A percentile compares a stretch with the other conserved stretches of the same genome.
These are phyloP conservation scores for Dendrostoma leiphaemia DNA, from an alignment of 2,329 filamentous ascomycete genomes.

Conservation along the genomic window DNA sequence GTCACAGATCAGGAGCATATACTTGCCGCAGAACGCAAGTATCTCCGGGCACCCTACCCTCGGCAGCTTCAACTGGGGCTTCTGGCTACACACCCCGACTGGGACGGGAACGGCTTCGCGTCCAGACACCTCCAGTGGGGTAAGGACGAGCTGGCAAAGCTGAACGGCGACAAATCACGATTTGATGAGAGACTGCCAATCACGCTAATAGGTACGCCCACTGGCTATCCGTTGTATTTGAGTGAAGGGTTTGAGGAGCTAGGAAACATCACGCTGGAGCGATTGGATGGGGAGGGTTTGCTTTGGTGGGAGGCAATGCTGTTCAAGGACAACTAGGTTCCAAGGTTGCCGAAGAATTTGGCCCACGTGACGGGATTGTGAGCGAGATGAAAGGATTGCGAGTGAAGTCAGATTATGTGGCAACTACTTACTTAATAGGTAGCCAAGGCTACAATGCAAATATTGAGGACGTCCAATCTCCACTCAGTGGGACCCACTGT, in stretches of 20 bases:
- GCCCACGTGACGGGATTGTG: too few relatives aligned
- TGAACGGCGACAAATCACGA: background rate
- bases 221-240: conserved; percentile 14
- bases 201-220: conserved; percentile 13
- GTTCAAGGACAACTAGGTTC: too few relatives aligned
- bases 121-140: conserved; percentile 11
- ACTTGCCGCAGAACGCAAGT: background rate
- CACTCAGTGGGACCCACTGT: too few relatives aligned
- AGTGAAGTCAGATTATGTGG: too few relatives aligned
- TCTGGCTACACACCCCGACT: conserved; percentile 14
- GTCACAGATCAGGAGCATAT: background rate
- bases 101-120: conserved; percentile 17
- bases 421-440: too few relatives aligned
- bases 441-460: too few relatives aligned
- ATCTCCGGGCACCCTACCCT: background rate
- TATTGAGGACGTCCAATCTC: too few relatives aligned
- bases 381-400: too few relatives aligned
- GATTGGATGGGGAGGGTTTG: conserved; percentile 5
- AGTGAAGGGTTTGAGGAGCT: conserved; percentile 8
- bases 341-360: too few relatives aligned
- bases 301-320: conserved; percentile 16
- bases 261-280: conserved; percentile 6
- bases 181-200: background rate
- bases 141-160: background rate
- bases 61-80: conserved; percentile 4